phyloP scores from a whole-genome alignment of 2,329 filamentous ascomycete species.

The Fusarium euwallaceae region DNA sequence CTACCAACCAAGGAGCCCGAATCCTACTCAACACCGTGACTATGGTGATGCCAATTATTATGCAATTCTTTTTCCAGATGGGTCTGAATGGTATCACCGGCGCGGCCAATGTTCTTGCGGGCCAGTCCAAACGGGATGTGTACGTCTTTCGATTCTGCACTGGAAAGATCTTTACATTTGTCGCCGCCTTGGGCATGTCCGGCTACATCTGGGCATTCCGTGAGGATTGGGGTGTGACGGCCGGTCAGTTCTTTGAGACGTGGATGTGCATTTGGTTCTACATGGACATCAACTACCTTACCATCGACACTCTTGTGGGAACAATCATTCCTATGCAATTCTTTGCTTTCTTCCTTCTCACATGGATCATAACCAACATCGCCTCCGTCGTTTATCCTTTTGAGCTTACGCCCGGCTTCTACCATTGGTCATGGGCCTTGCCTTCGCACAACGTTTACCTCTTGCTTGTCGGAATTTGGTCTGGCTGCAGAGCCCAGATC shows the following conservation, averaged over 20 bases:
- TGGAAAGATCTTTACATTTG: conserved; percentile 47
- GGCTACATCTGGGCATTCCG: conserved; percentile 60
- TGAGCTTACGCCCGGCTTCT: conserved; percentile 31
- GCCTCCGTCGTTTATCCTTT: conserved; percentile 23
- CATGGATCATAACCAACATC: conserved; percentile 49
- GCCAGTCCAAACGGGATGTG: conserved; percentile 34
- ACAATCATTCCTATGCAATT: conserved; percentile 50
- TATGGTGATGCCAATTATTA: conserved; percentile 51
- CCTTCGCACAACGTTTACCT: conserved; percentile 24
- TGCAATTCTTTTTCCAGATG: conserved; percentile 44
- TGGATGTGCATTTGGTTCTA: conserved; percentile 54
- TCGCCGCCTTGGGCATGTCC: conserved; percentile 53
- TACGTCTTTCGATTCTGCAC: conserved; percentile 39
- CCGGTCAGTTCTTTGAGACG: conserved; percentile 40
- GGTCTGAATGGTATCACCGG: conserved; percentile 12
- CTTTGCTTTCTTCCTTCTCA: conserved; percentile 57
- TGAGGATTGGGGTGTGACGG: conserved; percentile 55
- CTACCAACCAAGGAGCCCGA: conserved; percentile 49
- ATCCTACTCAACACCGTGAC: conserved; percentile 53
- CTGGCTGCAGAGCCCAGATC: conserved; percentile 13
- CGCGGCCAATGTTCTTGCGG: not conserved
- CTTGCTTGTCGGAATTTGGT: conserved; percentile 27
- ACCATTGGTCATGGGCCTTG: conserved; percentile 21
- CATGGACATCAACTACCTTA: conserved; percentile 57
- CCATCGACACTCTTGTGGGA: conserved; percentile 51